Base-by-base conservation (phyloP, 306 rosid genomes). In the Prinsepia uniflora region DNA sequence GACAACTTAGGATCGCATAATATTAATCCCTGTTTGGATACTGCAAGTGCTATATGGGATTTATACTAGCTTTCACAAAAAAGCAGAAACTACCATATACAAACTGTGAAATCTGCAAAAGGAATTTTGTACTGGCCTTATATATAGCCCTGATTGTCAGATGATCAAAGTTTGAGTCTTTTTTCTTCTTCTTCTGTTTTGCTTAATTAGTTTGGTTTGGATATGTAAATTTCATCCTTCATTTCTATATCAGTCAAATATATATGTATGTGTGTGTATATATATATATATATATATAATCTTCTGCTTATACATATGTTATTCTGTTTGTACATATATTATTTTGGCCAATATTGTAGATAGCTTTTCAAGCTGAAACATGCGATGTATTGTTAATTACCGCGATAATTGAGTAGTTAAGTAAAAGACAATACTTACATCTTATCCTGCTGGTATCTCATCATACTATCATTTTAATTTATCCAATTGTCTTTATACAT, bases 21-120 rank as follows among this genome's bases (percentile, higher is more conserved):
- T 30, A 67, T 76, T 44, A 76, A 79, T 68, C 89, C 91, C 40
- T 84, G 91, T 83, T 81, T 75, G 74, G 36, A 30, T 2, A 76
- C 79, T 78, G 81, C 72, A 24, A 68, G 69, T 73, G 79, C 68
- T 57, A 74, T 52, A 18, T 70, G 69, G 58, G 44, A 47, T 47
- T 24, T 19, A 15, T 66, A 47, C 20, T 66, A 66, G 52, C 20
- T 53, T 40, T 68, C 17, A 18, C 6, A 57, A 20, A 68, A 41
- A 13, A 41, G 22, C 73, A 19, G 22, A 9, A 69, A 62, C 63
- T 40, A 14, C 20, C n/a, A n/a, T n/a, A n/a, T 68, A 3, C 36
- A 30, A 30, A 30, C 36, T 30, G 36, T 30, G 24, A 53, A n/a
- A 17, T 18, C 57, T 1, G 5, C 0, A 7, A 5, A 18, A 11